Evolutionary conservation across 768 basidiomycete species (phyloP).

Genomic region (Pisolithus microcarpus): DNA sequence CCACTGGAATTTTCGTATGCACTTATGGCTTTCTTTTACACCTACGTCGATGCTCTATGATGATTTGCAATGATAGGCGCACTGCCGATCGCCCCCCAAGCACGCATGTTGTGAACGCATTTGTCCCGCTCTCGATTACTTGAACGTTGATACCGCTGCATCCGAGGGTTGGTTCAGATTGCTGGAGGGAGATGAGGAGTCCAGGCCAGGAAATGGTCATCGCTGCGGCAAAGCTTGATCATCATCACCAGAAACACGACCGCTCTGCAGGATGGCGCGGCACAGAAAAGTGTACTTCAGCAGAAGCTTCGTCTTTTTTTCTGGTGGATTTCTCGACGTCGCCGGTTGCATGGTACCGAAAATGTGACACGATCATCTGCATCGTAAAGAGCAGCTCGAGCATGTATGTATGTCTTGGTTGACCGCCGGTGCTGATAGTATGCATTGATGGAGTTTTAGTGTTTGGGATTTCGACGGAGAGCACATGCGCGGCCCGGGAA

Average conservation of each 20-base stretch:
- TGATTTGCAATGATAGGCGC: too few relatives aligned
- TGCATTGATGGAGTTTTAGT: slow-evolving; percentile 19
- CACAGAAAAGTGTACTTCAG: slow-evolving; percentile 21
- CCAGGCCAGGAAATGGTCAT: not conserved
- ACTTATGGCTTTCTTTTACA: slow-evolving; percentile 1
- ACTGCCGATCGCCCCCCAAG: not conserved
- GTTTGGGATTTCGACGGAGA: slow-evolving; percentile 20
- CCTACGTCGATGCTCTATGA: too few relatives aligned
- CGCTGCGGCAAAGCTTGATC: not conserved
- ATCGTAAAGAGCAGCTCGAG: slow-evolving; percentile 4
- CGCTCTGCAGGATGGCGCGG: slow-evolving; percentile 20
- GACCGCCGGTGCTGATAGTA: not conserved
- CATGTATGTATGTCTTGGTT: not conserved
- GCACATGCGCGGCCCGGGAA: slow-evolving; percentile 20
- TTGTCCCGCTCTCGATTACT: not conserved
- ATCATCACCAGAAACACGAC: slow-evolving; percentile 13
- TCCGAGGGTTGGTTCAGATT: slow-evolving; percentile 11
- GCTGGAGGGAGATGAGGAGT: slow-evolving; percentile 9
- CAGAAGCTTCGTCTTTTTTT: slow-evolving; percentile 4
- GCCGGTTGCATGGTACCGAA: too few relatives aligned
- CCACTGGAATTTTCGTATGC: slow-evolving; percentile 4
- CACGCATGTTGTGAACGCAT: slow-evolving; percentile 10
- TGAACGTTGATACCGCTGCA: too few relatives aligned
- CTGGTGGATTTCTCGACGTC: too few relatives aligned
- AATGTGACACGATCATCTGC: not conserved